Evolutionary conservation across 768 basidiomycete species (phyloP), one percentile per base, ranked within the genome.

Genomic region (Tricholoma flavovirens): DNA sequence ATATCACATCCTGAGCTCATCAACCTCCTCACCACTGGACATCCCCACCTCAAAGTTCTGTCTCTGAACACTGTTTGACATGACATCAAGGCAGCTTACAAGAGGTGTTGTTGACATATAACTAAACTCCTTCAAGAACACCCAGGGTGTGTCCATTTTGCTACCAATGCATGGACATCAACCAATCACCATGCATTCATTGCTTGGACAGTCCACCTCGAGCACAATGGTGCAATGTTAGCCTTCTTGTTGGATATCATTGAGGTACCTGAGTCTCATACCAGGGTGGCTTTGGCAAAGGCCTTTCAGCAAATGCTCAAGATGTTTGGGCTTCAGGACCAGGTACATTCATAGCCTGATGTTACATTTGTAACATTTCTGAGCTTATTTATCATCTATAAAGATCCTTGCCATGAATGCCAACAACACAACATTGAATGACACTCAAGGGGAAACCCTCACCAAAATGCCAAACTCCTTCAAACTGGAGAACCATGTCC

Each of bases 131-230:
- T 45, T 45, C 14, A n/a, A 24, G 43, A 45, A 12, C 14, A 45
- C 15, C 43, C 9, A 19, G 22, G 43, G 19, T 3, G 15, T 9
- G 15, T 45, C 15, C 43, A 45, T 24, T 45, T 45, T 3, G 10
- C 43, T 12, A 45, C 43, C 1, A 15, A 45, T 45, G 43, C 43
- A 45, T 45, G 43, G 43, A 45, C 22, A 0, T 70, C 67, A 0
- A 64, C 69, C 0, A 73, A 73, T 54, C 71, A 73, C 21, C 48
- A 57, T 0, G 68, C 69, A 1, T 71, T 64, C 42, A 53, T 71
- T 10, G 70, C 62, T 0, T 55, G 68, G 45, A 64, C 63, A 0
- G 66, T 71, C 1, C 68, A 70, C 33, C 58, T 68, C 3, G 52
- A 65, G 10, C 32, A 65, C 12, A 30, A 68, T 1, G 69, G 70